Percentiles rank a stretch among this genome's conserved stretches.
Evolutionary conservation across 2,329 filamentous ascomycete species (phyloP).

Genomic region (Penicillium sp.): DNA sequence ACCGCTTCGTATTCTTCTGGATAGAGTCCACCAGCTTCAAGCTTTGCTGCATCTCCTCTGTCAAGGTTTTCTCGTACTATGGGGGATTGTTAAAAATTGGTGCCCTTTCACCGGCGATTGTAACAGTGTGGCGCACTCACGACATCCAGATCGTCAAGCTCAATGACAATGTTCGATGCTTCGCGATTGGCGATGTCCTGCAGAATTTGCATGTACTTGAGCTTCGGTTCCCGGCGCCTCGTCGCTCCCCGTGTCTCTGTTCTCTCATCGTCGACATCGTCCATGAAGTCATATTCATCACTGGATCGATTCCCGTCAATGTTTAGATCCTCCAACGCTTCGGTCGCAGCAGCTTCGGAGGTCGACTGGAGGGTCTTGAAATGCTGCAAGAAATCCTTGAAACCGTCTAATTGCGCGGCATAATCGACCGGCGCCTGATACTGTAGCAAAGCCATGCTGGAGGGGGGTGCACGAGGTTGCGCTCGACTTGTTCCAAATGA

Average conservation of each 20-base stretch:
- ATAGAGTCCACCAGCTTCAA: conserved; percentile 69
- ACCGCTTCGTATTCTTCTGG: conserved; percentile 87
- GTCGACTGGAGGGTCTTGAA: conserved; percentile 73
- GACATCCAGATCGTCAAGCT: conserved; percentile 76
- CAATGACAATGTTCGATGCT: conserved; percentile 71
- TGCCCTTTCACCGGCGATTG: conserved; percentile 1
- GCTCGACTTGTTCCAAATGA: conserved; percentile 12
- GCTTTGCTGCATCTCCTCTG: conserved; percentile 58
- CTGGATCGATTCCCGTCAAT: conserved; percentile 81
- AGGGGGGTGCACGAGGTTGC: conserved; percentile 13
- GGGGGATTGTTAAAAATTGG: neutral
- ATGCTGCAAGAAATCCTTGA: conserved; percentile 78
- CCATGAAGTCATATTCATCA: conserved; percentile 91
- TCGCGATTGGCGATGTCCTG: conserved; percentile 80
- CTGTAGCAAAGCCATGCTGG: conserved; percentile 75
- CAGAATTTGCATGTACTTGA: conserved; percentile 84
- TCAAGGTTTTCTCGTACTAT: conserved; percentile 68
- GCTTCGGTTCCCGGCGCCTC: conserved; percentile 53
- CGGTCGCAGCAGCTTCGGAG: conserved; percentile 61
- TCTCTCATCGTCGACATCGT: conserved; percentile 60
- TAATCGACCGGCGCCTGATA: conserved; percentile 79
- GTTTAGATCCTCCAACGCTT: conserved; percentile 76
- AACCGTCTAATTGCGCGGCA: conserved; percentile 68
- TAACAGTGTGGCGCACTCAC: conserved; percentile 42
- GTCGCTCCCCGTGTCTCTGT: conserved; percentile 43